A percentile compares a stretch with the other conserved stretches of the same genome.
Evolutionary conservation across 192 early-diverging fungal genomes (phyloP).

Genomic region (Glomus cerebriforme): DNA sequence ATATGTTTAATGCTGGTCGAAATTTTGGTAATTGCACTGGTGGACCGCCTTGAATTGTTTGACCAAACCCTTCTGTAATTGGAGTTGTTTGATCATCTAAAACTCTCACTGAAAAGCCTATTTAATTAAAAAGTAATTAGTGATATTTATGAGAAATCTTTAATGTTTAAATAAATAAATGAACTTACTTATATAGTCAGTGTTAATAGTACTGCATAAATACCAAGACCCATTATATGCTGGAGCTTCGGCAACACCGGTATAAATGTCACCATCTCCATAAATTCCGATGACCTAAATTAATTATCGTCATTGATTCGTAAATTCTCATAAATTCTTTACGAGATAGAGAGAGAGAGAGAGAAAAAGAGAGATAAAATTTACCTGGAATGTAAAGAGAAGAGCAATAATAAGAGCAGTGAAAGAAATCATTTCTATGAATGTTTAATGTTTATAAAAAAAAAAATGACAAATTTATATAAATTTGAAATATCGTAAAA

Average conservation of each 20-base stretch:
- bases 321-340: no score
- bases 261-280: background rate
- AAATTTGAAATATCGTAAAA: background rate
- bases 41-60: background rate
- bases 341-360: no score
- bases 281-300: background rate
- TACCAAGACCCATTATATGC: background rate
- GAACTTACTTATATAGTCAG: background rate
- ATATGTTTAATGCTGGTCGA: background rate
- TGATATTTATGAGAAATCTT: no score
- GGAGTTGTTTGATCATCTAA: background rate
- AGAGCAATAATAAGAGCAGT: background rate
- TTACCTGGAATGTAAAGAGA: background rate
- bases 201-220: background rate
- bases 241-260: background rate
- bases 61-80: background rate
- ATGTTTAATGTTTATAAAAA: background rate
- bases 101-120: background rate
- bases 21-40: background rate
- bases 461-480: background rate
- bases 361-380: background rate
- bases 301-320: background rate
- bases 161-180: background rate
- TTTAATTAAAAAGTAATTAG: background rate
- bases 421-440: background rate